These are phyloP conservation scores for Triticum dicoccoides DNA, from an alignment of 176 grass and related monocot genomes.

Conservation along the genomic window DNA sequence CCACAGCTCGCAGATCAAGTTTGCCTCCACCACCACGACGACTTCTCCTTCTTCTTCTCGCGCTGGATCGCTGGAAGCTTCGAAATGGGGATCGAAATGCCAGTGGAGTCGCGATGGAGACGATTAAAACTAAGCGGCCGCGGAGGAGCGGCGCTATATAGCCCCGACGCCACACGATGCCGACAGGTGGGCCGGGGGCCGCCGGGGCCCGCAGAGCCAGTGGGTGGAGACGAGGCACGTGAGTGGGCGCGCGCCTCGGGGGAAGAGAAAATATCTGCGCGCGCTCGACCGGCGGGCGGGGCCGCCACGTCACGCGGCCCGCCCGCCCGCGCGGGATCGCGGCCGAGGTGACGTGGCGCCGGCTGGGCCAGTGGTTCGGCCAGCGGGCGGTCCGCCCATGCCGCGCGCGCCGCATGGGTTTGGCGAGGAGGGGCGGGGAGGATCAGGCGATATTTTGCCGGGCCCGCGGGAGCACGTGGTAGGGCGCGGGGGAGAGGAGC, in stretches of 20 bases:
- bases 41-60: background rate
- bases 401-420: background rate
- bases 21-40: background rate
- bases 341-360: conserved; percentile 30
- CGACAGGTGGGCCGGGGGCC: background rate
- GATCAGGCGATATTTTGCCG: conserved; percentile 40
- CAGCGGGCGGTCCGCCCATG: conserved; percentile 3
- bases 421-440: too few relatives aligned
- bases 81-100: background rate
- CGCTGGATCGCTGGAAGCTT: background rate
- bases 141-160: background rate
- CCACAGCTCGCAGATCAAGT: background rate
- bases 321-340: background rate
- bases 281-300: conserved; percentile 34
- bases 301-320: conserved; percentile 41
- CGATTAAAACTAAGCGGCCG: background rate
- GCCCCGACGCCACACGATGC: background rate
- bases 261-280: conserved; percentile 42
- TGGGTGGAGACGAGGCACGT: background rate
- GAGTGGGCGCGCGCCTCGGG: background rate
- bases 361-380: conserved; percentile 22
- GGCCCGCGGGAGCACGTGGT: conserved; percentile 33
- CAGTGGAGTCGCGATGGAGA: background rate
- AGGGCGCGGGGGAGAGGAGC: background rate
- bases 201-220: accelerated